Conservation (phyloP, 2,329 filamentous ascomycete genomes). For the Colletotrichum horii region DNA sequence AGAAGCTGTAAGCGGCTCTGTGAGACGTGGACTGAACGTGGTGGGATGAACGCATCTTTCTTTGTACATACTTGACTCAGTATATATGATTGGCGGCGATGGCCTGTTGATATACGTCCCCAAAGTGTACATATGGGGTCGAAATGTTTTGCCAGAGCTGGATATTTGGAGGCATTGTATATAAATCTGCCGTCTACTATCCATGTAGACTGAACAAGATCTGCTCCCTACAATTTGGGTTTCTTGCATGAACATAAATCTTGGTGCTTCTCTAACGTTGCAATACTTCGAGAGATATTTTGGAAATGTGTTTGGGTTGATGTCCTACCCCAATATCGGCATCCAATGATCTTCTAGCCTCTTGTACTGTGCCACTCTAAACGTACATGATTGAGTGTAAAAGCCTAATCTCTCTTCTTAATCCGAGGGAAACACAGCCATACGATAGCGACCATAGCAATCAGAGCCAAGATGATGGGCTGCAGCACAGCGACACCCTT, state of each 20-base stretch:
- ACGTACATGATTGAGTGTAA: too few relatives aligned
- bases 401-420: conserved; percentile 32
- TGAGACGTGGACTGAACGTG: background rate
- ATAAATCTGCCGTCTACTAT: background rate
- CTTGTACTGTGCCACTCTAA: background rate
- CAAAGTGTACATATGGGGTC: background rate
- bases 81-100: background rate
- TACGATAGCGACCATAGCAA: conserved; percentile 37
- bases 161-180: background rate
- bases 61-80: conserved; percentile 16
- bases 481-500: conserved; percentile 55
- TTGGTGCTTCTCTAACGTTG: background rate
- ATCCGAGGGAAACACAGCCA: conserved; percentile 42
- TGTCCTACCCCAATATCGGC: background rate
- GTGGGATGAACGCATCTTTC: background rate
- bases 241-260: background rate
- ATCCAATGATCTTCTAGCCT: background rate
- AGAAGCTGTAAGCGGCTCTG: conserved; percentile 27
- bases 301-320: background rate
- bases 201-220: background rate
- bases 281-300: background rate
- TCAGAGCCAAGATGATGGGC: conserved; percentile 51
- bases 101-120: background rate
- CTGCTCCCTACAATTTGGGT: background rate
- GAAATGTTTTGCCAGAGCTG: conserved; percentile 2